A percentile compares a stretch with the other conserved stretches of the same genome.
Evolutionary conservation across 345 rosid species (phyloP).

Genomic region (Limnanthes douglasii): DNA sequence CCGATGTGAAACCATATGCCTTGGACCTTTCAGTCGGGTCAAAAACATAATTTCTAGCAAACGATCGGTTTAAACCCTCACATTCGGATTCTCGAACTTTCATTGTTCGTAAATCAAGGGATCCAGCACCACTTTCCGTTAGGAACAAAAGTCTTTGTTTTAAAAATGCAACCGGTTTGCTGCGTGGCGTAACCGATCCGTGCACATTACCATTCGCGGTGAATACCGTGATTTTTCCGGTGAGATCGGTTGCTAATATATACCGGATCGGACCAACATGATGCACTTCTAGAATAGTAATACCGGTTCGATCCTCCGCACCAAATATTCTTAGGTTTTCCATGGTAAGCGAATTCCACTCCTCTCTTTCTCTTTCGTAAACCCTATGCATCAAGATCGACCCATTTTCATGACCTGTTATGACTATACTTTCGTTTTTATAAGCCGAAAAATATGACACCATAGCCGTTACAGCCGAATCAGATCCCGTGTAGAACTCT

Average conservation of each 20-base stretch:
- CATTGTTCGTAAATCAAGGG: conserved; percentile 81
- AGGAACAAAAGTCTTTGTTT: conserved; percentile 91
- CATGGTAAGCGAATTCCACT: conserved; percentile 36
- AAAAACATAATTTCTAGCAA: conserved; percentile 46
- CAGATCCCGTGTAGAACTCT: conserved; percentile 33
- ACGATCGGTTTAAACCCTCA: conserved; percentile 67
- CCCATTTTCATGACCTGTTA: conserved; percentile 72
- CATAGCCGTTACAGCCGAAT: conserved; percentile 61
- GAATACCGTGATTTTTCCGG: conserved; percentile 51
- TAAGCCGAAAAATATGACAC: conserved; percentile 53
- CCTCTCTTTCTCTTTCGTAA: conserved; percentile 51
- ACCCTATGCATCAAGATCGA: conserved; percentile 49
- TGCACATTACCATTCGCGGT: conserved; percentile 55
- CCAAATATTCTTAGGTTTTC: conserved; percentile 39
- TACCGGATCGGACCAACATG: conserved; percentile 77
- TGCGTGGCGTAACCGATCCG: conserved; percentile 45
- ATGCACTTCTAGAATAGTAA: conserved; percentile 68
- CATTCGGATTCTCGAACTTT: conserved; percentile 71
- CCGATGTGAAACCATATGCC: conserved; percentile 81
- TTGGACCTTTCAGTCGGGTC: conserved; percentile 81
- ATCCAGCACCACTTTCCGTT: conserved; percentile 88
- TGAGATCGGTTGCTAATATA: conserved; percentile 42
- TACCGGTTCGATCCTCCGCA: conserved; percentile 20
- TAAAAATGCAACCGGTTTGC: conserved; percentile 69
- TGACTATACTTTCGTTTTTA: conserved; percentile 67